Percentiles rank a stretch among this genome's conserved stretches.
Evolutionary conservation across 139 green algal genomes (phyloP).

Genomic region (Penium margaritaceum): DNA sequence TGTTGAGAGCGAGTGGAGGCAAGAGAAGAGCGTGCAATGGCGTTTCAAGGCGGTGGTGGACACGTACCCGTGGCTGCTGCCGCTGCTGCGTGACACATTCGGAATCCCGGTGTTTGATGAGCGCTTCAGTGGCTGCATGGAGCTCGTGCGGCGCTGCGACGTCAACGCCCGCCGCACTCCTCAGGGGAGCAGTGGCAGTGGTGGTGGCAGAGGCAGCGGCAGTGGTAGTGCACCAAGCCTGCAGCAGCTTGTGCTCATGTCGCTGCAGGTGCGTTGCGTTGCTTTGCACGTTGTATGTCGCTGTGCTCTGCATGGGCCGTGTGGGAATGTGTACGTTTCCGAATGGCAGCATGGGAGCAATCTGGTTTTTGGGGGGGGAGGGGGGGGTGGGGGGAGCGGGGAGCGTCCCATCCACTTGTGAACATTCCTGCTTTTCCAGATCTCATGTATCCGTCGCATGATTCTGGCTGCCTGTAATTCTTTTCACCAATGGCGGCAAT

Average conservation of each 20-base stretch:
- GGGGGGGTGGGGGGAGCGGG: too few relatives aligned
- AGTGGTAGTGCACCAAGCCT: too few relatives aligned
- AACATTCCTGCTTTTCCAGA: too few relatives aligned
- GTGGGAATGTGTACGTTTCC: too few relatives aligned
- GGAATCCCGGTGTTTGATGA: conserved; percentile 21
- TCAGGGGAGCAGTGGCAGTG: background rate
- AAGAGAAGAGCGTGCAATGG: background rate
- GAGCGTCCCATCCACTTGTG: background rate
- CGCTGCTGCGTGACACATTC: conserved; percentile 8
- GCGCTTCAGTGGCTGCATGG: background rate
- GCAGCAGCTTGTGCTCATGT: conserved; percentile 23
- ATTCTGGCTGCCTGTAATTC: too few relatives aligned
- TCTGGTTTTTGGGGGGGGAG: too few relatives aligned
- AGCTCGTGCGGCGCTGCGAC: background rate
- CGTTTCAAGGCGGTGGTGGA: conserved; percentile 13
- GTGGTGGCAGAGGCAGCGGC: background rate
- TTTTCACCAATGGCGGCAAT: too few relatives aligned
- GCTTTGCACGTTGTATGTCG: too few relatives aligned
- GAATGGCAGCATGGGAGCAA: too few relatives aligned
- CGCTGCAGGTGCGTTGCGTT: too few relatives aligned
- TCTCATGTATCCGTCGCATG: too few relatives aligned
- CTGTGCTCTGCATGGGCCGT: too few relatives aligned
- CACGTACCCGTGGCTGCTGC: conserved; percentile 21
- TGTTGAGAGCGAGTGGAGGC: background rate
- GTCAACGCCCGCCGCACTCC: background rate